Conservation (phyloP, 2,329 filamentous ascomycete species). For the Corynespora cassiicola region DNA sequence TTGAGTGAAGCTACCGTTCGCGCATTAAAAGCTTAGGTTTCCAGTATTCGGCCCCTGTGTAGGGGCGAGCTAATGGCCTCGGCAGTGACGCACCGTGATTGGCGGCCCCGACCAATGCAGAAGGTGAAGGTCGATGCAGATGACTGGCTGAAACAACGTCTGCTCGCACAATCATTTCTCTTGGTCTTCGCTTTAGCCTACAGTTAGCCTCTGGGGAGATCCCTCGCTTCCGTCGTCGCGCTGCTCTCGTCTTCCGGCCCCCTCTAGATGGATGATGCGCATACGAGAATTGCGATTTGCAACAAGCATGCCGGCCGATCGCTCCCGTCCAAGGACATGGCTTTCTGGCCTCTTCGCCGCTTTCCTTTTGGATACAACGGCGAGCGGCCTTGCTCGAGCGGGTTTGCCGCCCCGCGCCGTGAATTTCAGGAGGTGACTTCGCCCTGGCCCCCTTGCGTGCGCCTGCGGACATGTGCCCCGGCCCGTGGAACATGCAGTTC, state of each 20-base stretch:
- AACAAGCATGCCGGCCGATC: constrained; percentile 24
- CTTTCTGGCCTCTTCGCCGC: constrained; percentile 7
- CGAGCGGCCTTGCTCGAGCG: too few relatives aligned
- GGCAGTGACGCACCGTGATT: too few relatives aligned
- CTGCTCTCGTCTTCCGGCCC: background rate
- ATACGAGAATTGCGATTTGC: constrained; percentile 19
- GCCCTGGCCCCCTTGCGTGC: too few relatives aligned
- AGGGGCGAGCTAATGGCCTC: constrained; percentile 9
- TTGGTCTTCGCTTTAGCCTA: too few relatives aligned
- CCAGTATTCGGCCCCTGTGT: too few relatives aligned
- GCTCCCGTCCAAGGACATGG: constrained; percentile 16
- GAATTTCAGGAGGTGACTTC: too few relatives aligned
- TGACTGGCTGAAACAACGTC: constrained; percentile 26
- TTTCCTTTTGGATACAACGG: background rate
- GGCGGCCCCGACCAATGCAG: constrained; percentile 16
- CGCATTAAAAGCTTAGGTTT: too few relatives aligned
- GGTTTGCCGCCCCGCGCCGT: too few relatives aligned
- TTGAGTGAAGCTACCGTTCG: too few relatives aligned
- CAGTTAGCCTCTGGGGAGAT: constrained; percentile 26
- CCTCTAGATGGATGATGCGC: background rate
- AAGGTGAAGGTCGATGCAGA: constrained; percentile 17
- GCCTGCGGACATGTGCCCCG: too few relatives aligned
- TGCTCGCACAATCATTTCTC: constrained; percentile 32
- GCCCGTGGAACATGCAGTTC: too few relatives aligned
- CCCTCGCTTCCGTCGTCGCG: background rate